phyloP scores from a whole-genome alignment of 352 stramenopile genomes.

The Plasmopara viticola region DNA sequence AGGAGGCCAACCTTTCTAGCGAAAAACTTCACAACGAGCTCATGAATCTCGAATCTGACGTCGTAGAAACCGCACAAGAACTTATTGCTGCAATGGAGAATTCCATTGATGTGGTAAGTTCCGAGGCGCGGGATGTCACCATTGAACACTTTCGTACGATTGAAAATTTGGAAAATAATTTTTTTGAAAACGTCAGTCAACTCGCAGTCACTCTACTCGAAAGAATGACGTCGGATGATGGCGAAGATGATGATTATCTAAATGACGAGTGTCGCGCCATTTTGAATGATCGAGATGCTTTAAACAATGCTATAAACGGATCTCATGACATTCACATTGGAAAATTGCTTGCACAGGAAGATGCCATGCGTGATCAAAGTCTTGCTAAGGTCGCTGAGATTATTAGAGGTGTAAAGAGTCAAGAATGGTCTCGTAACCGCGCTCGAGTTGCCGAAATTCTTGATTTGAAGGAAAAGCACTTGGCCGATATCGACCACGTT shows the following conservation, averaged over 20 bases:
- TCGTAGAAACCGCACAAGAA: slow-evolving; percentile 73
- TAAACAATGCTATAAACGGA: slow-evolving; percentile 86
- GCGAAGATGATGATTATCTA: slow-evolving; percentile 72
- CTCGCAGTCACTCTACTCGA: slow-evolving; percentile 68
- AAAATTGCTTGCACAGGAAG: slow-evolving; percentile 82
- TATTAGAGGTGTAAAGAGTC: slow-evolving; percentile 50
- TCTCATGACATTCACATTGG: slow-evolving; percentile 91
- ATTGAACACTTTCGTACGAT: slow-evolving; percentile 85
- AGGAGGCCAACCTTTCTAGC: slow-evolving; percentile 77
- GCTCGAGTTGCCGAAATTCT: slow-evolving; percentile 67
- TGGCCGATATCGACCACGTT: slow-evolving; percentile 48
- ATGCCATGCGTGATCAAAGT: slow-evolving; percentile 77
- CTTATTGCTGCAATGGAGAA: slow-evolving; percentile 55
- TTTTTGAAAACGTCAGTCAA: slow-evolving; percentile 84
- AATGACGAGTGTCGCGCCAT: slow-evolving; percentile 76
- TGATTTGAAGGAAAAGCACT: slow-evolving; percentile 66
- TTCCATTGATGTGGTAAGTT: slow-evolving; percentile 55
- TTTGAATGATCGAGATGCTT: slow-evolving; percentile 70
- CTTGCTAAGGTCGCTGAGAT: slow-evolving; percentile 62
- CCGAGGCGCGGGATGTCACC: slow-evolving; percentile 51
- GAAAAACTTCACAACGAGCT: slow-evolving; percentile 82
- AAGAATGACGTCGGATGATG: slow-evolving; percentile 68
- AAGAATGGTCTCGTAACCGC: slow-evolving; percentile 72
- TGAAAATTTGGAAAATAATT: slow-evolving; percentile 89
- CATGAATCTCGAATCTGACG: slow-evolving; percentile 85